phyloP scores from a whole-genome alignment of 2,329 filamentous ascomycete species.

The Emergomyces africanus region DNA sequence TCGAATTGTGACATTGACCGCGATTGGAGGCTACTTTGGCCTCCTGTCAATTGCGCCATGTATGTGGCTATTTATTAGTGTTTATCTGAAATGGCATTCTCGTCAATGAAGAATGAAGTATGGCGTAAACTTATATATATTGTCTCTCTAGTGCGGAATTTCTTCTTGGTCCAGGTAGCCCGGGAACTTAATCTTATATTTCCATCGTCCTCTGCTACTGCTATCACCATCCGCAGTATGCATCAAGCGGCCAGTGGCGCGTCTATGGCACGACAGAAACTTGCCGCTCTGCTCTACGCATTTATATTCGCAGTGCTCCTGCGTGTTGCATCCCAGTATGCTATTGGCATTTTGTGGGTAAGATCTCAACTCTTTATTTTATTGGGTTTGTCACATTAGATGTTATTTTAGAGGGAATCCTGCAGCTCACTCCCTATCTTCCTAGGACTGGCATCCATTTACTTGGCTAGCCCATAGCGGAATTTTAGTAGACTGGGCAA shows the following conservation, averaged over 20 bases:
- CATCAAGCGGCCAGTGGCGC: slow-evolving; percentile 43
- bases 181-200: slow-evolving; percentile 46
- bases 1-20: slow-evolving; percentile 8
- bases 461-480: slow-evolving; percentile 24
- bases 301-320: slow-evolving; percentile 40
- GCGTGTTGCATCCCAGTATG: slow-evolving; percentile 47
- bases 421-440: background rate
- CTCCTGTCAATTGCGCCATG: slow-evolving; percentile 49
- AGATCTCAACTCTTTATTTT: background rate
- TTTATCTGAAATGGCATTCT: slow-evolving; percentile 5
- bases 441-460: slow-evolving; percentile 39
- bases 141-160: slow-evolving; percentile 40
- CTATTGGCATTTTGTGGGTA: slow-evolving; percentile 45
- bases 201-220: slow-evolving; percentile 47
- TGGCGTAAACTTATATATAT: slow-evolving; percentile 9
- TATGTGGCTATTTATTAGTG: slow-evolving; percentile 6
- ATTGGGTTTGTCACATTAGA: background rate
- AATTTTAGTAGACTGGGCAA: slow-evolving; percentile 6
- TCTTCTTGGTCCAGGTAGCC: slow-evolving; percentile 45
- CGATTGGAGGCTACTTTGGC: slow-evolving; percentile 35
- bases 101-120: background rate
- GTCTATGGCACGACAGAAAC: slow-evolving; percentile 42
- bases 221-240: slow-evolving; percentile 51
- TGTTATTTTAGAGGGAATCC: too few relatives aligned
- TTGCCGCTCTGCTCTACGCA: slow-evolving; percentile 41